Conservation (phyloP, 2,329 filamentous ascomycete species). For the Venturia nashicola region DNA sequence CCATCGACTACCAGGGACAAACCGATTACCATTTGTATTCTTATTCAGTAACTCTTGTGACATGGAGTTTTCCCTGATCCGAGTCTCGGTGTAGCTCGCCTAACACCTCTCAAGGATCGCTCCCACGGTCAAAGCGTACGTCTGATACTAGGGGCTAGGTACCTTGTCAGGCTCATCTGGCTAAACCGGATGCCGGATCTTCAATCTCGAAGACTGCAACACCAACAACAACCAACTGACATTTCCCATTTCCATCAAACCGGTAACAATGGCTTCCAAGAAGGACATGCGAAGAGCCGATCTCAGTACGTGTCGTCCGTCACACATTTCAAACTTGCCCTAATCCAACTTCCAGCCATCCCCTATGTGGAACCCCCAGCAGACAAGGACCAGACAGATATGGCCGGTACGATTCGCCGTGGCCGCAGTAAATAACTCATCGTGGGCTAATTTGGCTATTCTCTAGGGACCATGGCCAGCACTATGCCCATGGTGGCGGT, state of each 20-base stretch:
- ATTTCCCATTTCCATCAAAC: not conserved
- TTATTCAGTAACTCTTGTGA: not conserved
- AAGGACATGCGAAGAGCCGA: conserved; percentile 68
- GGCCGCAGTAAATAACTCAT: not conserved
- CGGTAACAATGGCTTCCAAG: conserved; percentile 43
- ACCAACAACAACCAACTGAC: not conserved
- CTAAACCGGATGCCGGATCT: not conserved
- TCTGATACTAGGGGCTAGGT: not conserved
- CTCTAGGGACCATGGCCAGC: conserved; percentile 49
- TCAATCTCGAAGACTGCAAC: not conserved
- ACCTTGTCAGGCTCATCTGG: not conserved
- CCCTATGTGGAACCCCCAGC: conserved; percentile 69
- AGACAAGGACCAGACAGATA: conserved; percentile 52
- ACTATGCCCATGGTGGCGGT: conserved; percentile 88
- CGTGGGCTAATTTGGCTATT: conserved; percentile 15
- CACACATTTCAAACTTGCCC: not conserved
- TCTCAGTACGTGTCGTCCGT: conserved; percentile 43
- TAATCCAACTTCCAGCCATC: conserved; percentile 48
- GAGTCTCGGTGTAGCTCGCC: not conserved
- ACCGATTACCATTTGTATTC: not conserved
- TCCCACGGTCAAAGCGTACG: not conserved
- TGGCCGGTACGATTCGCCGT: conserved; percentile 45
- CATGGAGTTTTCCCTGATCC: not conserved
- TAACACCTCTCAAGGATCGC: not conserved
- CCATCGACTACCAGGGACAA: too few species aligned